Conservation (phyloP, 768 basidiomycete genomes). For the Boletus subparvulus region DNA sequence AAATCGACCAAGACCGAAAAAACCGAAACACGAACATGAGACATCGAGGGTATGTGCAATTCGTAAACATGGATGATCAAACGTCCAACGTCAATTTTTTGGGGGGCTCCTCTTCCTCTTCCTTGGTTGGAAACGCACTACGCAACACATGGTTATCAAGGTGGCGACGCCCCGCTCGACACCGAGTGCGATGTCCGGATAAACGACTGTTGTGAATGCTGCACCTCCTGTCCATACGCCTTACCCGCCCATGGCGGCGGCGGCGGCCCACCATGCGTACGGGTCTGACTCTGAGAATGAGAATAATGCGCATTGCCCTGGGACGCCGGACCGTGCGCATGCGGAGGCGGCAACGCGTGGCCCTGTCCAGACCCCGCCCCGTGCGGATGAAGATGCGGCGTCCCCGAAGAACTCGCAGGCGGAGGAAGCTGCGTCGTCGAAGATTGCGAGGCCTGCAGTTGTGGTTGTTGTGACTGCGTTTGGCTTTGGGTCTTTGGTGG, state of each 20-base stretch:
- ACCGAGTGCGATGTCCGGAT: conserved; percentile 46
- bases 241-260: conserved; percentile 28
- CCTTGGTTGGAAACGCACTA: too few relatives aligned
- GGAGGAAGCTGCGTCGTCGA: conserved; percentile 10
- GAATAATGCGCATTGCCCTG: conserved; percentile 11
- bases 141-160: not conserved
- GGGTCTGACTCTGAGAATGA: conserved; percentile 3
- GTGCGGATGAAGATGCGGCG: conserved; percentile 16
- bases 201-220: conserved; percentile 46
- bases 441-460: conserved; percentile 6
- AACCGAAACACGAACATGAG: not conserved
- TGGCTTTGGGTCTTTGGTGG: conserved; percentile 1
- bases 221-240: conserved; percentile 23
- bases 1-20: not conserved
- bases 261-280: conserved; percentile 21
- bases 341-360: conserved; percentile 8
- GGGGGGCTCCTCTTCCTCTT: not conserved
- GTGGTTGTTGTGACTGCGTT: conserved; percentile 4
- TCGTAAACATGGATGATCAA: not conserved
- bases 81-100: not conserved
- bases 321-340: conserved; percentile 4
- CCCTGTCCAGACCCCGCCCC: conserved; percentile 10
- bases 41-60: too few relatives aligned
- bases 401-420: conserved; percentile 9
- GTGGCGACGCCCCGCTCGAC: conserved; percentile 38